These are phyloP conservation scores for Warburgia ugandensis DNA, from an alignment of 164 flowering plant genomes.

Conservation along the genomic window DNA sequence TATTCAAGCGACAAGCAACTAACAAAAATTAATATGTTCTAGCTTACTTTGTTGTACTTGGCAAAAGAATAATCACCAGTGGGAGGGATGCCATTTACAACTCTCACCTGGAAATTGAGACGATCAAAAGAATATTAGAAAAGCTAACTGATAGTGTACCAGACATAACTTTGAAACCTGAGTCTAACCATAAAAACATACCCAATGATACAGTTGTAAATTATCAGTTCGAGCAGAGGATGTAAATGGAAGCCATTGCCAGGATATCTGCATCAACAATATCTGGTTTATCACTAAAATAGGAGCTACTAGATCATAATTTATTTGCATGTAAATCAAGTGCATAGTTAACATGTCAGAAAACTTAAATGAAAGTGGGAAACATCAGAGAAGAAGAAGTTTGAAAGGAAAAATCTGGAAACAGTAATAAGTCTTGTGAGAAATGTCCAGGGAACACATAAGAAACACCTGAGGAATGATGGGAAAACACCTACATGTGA, in stretches of 20 bases:
- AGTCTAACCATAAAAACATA: constrained; percentile 14
- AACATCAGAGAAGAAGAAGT: too few species aligned
- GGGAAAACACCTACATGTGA: too few species aligned
- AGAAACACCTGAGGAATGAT: too few species aligned
- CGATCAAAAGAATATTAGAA: neutral
- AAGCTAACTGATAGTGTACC: neutral
- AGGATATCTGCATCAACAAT: constrained; percentile 55
- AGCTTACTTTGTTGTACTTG: constrained; percentile 82
- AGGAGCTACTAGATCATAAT: too few species aligned
- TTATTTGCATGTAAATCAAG: too few species aligned
- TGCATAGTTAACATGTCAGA: too few species aligned
- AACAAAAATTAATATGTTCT: neutral
- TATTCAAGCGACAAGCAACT: neutral
- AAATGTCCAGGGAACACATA: too few species aligned
- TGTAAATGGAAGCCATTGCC: constrained; percentile 97
- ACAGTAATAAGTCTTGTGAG: too few species aligned
- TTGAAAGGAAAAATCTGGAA: too few species aligned
- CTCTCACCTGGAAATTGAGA: constrained; percentile 63
- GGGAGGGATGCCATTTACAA: constrained; percentile 91
- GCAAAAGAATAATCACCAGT: constrained; percentile 96
- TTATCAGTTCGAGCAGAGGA: constrained; percentile 84
- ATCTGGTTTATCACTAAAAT: too few species aligned
- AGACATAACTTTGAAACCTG: neutral
- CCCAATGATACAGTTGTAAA: constrained; percentile 95
- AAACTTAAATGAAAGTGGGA: too few species aligned